These are phyloP conservation scores for Colletotrichum sublineola DNA, from an alignment of 2,329 filamentous ascomycete species.

Conservation along the genomic window DNA sequence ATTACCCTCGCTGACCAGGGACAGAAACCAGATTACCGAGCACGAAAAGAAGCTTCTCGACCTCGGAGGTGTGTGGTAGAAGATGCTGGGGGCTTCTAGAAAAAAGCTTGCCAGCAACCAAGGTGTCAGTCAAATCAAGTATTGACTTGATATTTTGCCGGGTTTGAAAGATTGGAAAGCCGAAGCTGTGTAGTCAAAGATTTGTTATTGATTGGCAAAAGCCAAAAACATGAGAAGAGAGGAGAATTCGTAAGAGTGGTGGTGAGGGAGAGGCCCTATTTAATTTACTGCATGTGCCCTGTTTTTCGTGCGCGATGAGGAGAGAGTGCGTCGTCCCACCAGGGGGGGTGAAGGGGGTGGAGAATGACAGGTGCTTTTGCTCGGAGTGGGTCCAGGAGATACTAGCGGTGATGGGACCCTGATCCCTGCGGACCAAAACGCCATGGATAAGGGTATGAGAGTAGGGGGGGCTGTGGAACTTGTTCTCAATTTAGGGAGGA, in stretches of 20 bases:
- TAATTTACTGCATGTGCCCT: conserved; percentile 27
- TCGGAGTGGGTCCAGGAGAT: no score
- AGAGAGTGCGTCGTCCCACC: conserved; percentile 9
- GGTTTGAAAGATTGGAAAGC: conserved; percentile 43
- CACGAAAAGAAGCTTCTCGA: conserved; percentile 43
- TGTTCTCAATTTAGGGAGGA: conserved; percentile 21
- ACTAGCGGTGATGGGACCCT: not conserved
- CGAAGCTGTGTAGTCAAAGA: conserved; percentile 44
- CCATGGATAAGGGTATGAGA: not conserved
- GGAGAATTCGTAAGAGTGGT: conserved; percentile 38
- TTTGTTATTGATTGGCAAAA: conserved; percentile 52
- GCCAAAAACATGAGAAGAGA: conserved; percentile 53
- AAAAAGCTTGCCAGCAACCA: conserved; percentile 45
- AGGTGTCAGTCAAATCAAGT: conserved; percentile 5
- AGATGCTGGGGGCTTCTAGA: conserved; percentile 48
- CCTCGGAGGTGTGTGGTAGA: conserved; percentile 46
- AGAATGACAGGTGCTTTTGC: not conserved
- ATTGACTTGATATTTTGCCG: not conserved
- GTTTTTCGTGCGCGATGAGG: conserved; percentile 34
- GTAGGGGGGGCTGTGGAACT: conserved; percentile 2
- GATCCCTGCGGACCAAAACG: conserved; percentile 4
- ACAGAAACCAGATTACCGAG: conserved; percentile 49
- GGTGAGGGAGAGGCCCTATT: conserved; percentile 45
- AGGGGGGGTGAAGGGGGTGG: not conserved
- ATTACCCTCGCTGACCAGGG: conserved; percentile 51